phyloP scores from a whole-genome alignment of 1,284 basidiomycete genomes.

The Anthracocystis panici-leucophaei region DNA sequence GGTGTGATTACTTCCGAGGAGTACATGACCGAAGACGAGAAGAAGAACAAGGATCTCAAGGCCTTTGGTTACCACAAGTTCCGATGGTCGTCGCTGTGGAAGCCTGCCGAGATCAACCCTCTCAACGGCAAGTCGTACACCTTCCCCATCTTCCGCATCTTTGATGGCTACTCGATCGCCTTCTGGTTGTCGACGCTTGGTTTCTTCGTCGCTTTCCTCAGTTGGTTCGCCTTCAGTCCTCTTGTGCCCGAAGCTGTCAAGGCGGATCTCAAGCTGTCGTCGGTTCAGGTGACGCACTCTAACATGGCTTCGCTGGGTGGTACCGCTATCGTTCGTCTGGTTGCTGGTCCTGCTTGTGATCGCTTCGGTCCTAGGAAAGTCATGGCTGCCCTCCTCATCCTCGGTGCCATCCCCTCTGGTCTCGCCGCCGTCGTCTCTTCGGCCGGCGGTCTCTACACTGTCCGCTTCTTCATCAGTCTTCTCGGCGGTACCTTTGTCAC shows the following conservation, averaged over 20 bases:
- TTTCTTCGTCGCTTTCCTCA: slow-evolving; percentile 73
- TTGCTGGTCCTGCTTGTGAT: slow-evolving; percentile 76
- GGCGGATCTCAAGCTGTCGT: slow-evolving; percentile 74
- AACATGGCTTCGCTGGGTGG: slow-evolving; percentile 76
- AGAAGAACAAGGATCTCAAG: slow-evolving; percentile 35
- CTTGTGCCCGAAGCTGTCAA: slow-evolving; percentile 77
- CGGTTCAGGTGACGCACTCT: slow-evolving; percentile 74
- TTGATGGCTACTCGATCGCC: slow-evolving; percentile 74
- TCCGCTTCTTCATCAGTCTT: slow-evolving; percentile 74
- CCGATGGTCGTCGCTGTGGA: slow-evolving; percentile 65
- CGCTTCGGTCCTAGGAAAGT: slow-evolving; percentile 74
- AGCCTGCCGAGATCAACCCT: slow-evolving; percentile 72
- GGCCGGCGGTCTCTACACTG: slow-evolving; percentile 73
- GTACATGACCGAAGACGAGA: slow-evolving; percentile 58
- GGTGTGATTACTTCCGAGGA: slow-evolving; percentile 52
- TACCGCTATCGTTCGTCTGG: slow-evolving; percentile 73
- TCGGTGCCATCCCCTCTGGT: slow-evolving; percentile 77
- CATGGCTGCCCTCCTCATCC: slow-evolving; percentile 75
- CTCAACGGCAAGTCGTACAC: slow-evolving; percentile 75
- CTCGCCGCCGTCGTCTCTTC: slow-evolving; percentile 74
- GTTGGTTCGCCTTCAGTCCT: slow-evolving; percentile 79
- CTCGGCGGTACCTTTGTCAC: slow-evolving; percentile 77
- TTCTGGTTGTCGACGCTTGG: slow-evolving; percentile 72
- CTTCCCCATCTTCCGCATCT: slow-evolving; percentile 74
- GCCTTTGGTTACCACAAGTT: slow-evolving; percentile 56